Base-by-base conservation (phyloP, 441 rosid genomes). In the Erodium moschatum region DNA sequence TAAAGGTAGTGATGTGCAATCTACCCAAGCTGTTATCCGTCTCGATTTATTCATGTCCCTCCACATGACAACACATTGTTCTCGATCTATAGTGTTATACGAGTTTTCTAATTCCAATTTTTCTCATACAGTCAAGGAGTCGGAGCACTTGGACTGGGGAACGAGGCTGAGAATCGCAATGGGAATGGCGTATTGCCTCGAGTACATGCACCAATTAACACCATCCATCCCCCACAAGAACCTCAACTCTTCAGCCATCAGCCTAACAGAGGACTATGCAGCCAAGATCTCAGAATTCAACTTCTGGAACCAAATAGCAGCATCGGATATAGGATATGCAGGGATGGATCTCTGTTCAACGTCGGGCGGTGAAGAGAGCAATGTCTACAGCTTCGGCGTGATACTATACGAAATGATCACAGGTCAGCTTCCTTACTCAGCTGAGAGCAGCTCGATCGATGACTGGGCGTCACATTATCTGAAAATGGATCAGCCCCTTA, bases 101-200 rank as follows among this genome's bases (percentile, higher is more conserved):
- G 19, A 50, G 19, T 50, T 66, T 8, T 69, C 1, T 31, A 42
- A 65, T 46, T 70, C 38, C 9, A 19, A 40, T 67, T 6, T 6
- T 21, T 71, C 27, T 33, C 8, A 10, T 75, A 78, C 85, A 87
- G 89, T 83, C 70, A 77, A 77, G 82, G 92, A 87, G 73, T 79
- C 90, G 5, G 90, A 85, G 78, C 92, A 83, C 72, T 74, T 87
- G 76, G 89, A 84, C 75, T 87, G 92, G 92, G 64, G 69, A 66
- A 84, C 77, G 86, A 79, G 92, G 74, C 65, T 85, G 67, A 82
- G 90, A 67, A 82, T 87, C 65, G 85, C 88, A 31, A 84, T 84
- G 85, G 90, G 92, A 65, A 75, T 81, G 71, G 79, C 85, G 5
- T 85, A 85, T 75, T 84, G 89, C 72, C 87, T 87, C 2, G 87